Percentiles rank a stretch among this genome's conserved stretches.
Evolutionary conservation across 139 green algal genomes (phyloP).

Genomic region (Chlorella sp.): DNA sequence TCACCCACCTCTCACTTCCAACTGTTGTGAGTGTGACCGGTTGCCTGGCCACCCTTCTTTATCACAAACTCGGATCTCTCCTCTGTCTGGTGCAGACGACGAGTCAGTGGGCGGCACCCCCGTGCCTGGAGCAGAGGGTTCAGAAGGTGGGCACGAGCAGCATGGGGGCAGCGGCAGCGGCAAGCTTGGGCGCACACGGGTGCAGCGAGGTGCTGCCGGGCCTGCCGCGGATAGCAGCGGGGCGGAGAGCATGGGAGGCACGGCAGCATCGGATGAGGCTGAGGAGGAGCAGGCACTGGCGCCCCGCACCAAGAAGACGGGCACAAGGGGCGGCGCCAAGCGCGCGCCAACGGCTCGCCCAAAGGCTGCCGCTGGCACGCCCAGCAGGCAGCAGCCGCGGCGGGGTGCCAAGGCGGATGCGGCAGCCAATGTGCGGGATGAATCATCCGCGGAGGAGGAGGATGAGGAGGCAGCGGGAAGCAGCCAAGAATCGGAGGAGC

Average conservation of each 20-base stretch:
- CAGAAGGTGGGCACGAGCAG: background rate
- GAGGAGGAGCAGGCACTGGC: background rate
- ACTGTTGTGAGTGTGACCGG: too few relatives aligned
- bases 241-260: background rate
- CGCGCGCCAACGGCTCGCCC: background rate
- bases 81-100: background rate
- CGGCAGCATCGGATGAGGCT: background rate
- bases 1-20: background rate
- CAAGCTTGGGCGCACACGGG: background rate
- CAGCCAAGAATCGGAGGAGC: background rate
- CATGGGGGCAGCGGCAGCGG: background rate
- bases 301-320: background rate
- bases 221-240: background rate
- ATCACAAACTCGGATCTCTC: too few relatives aligned
- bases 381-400: slow-evolving; percentile 31
- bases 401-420: slow-evolving; percentile 20
- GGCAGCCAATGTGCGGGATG: background rate
- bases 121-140: background rate
- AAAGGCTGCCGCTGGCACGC: background rate
- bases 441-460: background rate
- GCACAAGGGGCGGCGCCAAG: background rate
- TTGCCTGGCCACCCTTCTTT: background rate
- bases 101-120: slow-evolving; percentile 6
- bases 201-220: too few relatives aligned
- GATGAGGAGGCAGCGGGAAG: slow-evolving; percentile 3